These are phyloP conservation scores for Sporothrix inflata DNA, from an alignment of 2,329 filamentous ascomycete species.

Conservation along the genomic window DNA sequence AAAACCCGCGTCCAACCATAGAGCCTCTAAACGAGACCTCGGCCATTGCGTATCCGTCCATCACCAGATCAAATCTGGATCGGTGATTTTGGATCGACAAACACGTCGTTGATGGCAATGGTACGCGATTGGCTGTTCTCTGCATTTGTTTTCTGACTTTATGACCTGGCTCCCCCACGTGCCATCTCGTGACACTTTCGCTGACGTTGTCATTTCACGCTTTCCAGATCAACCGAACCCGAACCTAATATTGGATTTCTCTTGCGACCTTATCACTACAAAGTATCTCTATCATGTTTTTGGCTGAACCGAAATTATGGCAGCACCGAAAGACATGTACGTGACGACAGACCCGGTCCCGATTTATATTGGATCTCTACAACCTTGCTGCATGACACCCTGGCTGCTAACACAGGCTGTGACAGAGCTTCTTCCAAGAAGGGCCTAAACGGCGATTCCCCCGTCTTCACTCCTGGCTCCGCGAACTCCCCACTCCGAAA, in stretches of 20 bases:
- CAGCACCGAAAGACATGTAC: conserved; percentile 29
- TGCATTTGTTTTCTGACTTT: too few species aligned
- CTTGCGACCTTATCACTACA: not conserved
- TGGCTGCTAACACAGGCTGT: not conserved
- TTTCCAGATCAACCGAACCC: conserved; percentile 1
- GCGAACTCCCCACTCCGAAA: conserved; percentile 49
- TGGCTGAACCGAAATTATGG: conserved; percentile 27
- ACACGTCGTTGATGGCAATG: conserved; percentile 1
- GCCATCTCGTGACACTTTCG: not conserved
- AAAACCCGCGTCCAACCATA: conserved; percentile 14
- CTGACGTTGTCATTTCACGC: not conserved
- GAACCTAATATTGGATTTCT: not conserved
- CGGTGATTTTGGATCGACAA: not conserved
- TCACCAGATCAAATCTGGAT: not conserved
- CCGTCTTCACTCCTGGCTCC: conserved; percentile 80
- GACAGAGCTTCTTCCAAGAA: conserved; percentile 59
- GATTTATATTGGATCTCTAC: not conserved
- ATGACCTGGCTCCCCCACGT: not conserved
- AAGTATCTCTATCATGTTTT: conserved; percentile 4
- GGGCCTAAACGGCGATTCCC: conserved; percentile 90
- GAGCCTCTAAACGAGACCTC: conserved; percentile 30
- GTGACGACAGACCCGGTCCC: not conserved
- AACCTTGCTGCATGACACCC: not conserved
- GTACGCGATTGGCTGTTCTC: not conserved
- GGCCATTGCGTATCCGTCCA: conserved; percentile 17